Evolutionary conservation across 2,329 filamentous ascomycete species (phyloP).

Genomic region (Cercospora citrullina): DNA sequence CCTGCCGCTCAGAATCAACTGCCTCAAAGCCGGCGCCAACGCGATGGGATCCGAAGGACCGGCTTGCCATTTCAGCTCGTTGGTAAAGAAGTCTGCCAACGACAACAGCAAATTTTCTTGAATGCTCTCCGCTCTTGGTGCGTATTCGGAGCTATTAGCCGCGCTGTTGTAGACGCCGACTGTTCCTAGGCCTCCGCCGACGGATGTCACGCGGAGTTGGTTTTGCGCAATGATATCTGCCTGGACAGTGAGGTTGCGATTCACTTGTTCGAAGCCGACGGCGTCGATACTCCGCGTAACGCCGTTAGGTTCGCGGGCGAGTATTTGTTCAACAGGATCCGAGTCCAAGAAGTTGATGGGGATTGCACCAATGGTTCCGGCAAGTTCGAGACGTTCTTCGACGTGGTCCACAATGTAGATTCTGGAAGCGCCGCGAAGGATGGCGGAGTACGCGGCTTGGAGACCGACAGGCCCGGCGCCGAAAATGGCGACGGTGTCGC

Average conservation of each 20-base stretch:
- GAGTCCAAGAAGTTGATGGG: constrained; percentile 61
- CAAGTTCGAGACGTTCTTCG: neutral
- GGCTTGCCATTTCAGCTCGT: neutral
- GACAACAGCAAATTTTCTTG: neutral
- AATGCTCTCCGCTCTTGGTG: neutral
- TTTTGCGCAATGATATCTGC: constrained; percentile 12
- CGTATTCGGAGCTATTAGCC: neutral
- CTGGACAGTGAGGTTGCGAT: neutral
- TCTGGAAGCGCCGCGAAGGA: constrained; percentile 41
- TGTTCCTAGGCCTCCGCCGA: constrained; percentile 14
- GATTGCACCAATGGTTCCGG: constrained; percentile 57
- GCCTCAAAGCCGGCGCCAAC: neutral
- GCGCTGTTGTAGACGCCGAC: constrained; percentile 12
- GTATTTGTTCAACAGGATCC: constrained; percentile 61
- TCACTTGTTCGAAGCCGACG: constrained; percentile 58
- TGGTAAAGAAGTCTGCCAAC: neutral
- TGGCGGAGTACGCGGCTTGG: constrained; percentile 64
- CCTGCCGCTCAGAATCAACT: constrained; percentile 7
- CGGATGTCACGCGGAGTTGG: constrained; percentile 10
- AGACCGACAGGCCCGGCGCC: constrained; percentile 59
- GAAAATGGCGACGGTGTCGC: constrained; percentile 6
- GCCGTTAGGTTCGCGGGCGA: constrained; percentile 58
- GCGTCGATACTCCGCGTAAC: constrained; percentile 64
- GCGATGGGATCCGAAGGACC: neutral
- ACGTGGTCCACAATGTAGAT: neutral